A percentile compares a stretch with the other conserved stretches of the same genome.
Conservation (phyloP, 1,284 basidiomycete species). For the Ceratobasidium sp. region DNA sequence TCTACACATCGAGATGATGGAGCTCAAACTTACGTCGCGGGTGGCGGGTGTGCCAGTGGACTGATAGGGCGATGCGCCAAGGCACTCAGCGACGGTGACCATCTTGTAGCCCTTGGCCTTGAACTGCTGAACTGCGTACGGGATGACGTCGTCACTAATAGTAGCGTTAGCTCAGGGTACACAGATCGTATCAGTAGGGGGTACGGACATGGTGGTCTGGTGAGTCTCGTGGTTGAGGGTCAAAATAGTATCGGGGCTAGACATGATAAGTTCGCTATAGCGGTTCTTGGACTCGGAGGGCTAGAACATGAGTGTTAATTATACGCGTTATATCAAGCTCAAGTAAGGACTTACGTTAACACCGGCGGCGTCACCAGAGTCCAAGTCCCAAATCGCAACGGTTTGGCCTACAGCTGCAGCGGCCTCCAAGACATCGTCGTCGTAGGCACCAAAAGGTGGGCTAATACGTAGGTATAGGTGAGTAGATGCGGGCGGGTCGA, state of each 20-base stretch:
- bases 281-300: background rate
- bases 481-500: background rate
- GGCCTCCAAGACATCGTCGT: slow-evolving; percentile 16
- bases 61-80: slow-evolving; percentile 21
- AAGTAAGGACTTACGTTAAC: background rate
- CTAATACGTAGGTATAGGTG: slow-evolving; percentile 4
- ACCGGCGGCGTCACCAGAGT: slow-evolving; percentile 41
- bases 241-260: slow-evolving; percentile 26
- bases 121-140: slow-evolving; percentile 19
- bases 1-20: background rate
- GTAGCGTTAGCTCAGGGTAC: too few species aligned
- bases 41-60: background rate
- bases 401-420: slow-evolving; percentile 17
- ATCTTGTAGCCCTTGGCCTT: slow-evolving; percentile 33
- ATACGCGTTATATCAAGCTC: background rate
- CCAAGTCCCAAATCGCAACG: slow-evolving; percentile 44
- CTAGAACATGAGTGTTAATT: too few species aligned
- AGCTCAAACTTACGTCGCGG: slow-evolving; percentile 24
- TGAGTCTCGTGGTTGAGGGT: slow-evolving; percentile 41
- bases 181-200: too few species aligned
- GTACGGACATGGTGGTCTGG: slow-evolving; percentile 1
- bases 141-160: slow-evolving; percentile 20
- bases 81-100: slow-evolving; percentile 37
- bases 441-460: slow-evolving; percentile 38
- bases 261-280: background rate